A percentile compares a stretch with the other conserved stretches of the same genome.
These are phyloP conservation scores for Thermothielavioides terrestris DNA, from an alignment of 495 filamentous ascomycete genomes.

Conservation along the genomic window DNA sequence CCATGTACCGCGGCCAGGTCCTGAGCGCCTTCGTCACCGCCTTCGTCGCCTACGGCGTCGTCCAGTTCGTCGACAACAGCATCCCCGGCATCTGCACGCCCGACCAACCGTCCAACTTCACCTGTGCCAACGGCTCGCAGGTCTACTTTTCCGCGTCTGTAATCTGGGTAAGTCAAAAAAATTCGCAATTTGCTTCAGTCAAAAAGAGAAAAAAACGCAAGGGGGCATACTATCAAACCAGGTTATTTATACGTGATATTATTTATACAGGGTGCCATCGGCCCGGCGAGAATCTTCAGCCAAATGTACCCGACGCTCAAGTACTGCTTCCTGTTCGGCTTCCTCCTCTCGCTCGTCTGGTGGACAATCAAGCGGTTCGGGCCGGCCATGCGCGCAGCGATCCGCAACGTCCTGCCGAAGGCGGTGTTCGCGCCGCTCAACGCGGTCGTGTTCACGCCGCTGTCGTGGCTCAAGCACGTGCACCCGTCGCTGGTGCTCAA, in stretches of 20 bases:
- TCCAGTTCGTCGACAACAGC: slow-evolving; percentile 24
- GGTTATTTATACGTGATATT: slow-evolving; percentile 22
- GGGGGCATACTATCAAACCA: no score
- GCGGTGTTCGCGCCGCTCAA: slow-evolving; percentile 23
- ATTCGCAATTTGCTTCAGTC: no score
- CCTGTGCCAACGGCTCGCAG: slow-evolving; percentile 28
- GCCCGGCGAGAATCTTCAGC: slow-evolving; percentile 32
- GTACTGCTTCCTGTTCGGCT: slow-evolving; percentile 34
- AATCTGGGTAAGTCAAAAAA: no score
- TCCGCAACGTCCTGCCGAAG: slow-evolving; percentile 18
- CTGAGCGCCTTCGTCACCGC: slow-evolving; percentile 26
- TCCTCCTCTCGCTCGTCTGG: slow-evolving; percentile 22
- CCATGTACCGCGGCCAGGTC: slow-evolving; percentile 25
- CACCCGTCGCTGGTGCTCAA: slow-evolving; percentile 27
- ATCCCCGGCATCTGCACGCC: slow-evolving; percentile 23
- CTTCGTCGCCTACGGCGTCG: slow-evolving; percentile 24
- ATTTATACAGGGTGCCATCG: slow-evolving; percentile 29
- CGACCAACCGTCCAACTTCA: slow-evolving; percentile 23
- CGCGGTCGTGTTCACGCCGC: slow-evolving; percentile 18
- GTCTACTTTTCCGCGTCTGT: no score
- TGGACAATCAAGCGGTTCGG: slow-evolving; percentile 21
- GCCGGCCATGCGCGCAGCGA: slow-evolving; percentile 9
- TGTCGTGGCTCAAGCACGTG: slow-evolving; percentile 27
- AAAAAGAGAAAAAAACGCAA: no score
- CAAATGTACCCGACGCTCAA: slow-evolving; percentile 29